Conservation (phyloP, 2,329 filamentous ascomycete species). For the Diaporthe vexans region DNA sequence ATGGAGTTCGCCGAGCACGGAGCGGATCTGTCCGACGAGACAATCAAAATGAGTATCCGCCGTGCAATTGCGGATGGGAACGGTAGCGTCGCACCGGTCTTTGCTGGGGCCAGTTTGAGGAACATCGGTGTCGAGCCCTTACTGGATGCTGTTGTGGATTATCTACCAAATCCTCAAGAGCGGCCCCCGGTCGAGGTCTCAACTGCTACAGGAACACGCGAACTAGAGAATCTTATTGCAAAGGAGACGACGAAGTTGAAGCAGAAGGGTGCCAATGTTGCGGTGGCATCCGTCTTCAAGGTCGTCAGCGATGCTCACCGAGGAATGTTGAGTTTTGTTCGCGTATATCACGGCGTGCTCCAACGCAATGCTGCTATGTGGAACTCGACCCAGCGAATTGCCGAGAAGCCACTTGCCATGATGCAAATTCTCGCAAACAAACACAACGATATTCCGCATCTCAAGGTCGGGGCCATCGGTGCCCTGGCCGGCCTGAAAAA, state of each 20-base stretch:
- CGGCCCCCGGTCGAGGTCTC: constrained; percentile 84
- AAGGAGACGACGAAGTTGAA: constrained; percentile 45
- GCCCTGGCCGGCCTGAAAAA: constrained; percentile 92
- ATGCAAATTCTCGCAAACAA: constrained; percentile 92
- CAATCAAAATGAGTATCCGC: constrained; percentile 82
- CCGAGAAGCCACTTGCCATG: constrained; percentile 84
- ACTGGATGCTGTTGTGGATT: constrained; percentile 88
- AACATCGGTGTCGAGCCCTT: constrained; percentile 96
- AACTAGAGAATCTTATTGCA: constrained; percentile 56
- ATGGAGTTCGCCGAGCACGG: constrained; percentile 86
- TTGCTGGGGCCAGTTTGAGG: constrained; percentile 91
- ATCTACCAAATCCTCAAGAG: constrained; percentile 86
- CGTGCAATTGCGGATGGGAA: constrained; percentile 77
- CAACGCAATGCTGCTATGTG: constrained; percentile 81
- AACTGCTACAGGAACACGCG: constrained; percentile 70
- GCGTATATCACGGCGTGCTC: constrained; percentile 89
- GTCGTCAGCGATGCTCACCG: constrained; percentile 90
- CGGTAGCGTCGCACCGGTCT: constrained; percentile 85
- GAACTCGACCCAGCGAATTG: constrained; percentile 87
- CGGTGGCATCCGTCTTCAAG: constrained; percentile 86
- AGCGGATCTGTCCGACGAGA: constrained; percentile 77
- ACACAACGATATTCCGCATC: constrained; percentile 84
- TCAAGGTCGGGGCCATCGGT: constrained; percentile 91
- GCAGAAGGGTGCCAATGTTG: constrained; percentile 55
- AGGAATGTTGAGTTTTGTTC: constrained; percentile 90